phyloP scores from a whole-genome alignment of 1,284 basidiomycete genomes.

The Malassezia globosa region DNA sequence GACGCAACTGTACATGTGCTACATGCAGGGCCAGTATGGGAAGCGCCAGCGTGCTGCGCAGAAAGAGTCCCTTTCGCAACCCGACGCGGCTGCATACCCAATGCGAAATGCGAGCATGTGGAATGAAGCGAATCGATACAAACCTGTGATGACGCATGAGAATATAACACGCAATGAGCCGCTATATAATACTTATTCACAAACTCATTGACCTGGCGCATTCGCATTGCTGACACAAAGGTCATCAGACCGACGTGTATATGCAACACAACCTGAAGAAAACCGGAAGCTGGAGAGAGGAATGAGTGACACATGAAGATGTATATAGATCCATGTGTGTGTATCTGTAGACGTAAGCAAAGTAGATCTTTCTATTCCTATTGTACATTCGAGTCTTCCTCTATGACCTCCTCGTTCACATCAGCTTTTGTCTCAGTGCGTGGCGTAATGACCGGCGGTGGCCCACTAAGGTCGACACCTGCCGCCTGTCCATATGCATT shows the following conservation, averaged over 20 bases:
- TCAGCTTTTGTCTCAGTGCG: slow-evolving; percentile 7
- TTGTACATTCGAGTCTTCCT: slow-evolving; percentile 10
- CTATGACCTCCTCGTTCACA: too few species aligned
- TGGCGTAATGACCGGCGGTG: slow-evolving; percentile 29
- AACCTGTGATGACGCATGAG: slow-evolving; percentile 1
- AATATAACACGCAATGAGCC: neutral
- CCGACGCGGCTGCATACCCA: neutral
- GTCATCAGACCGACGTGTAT: too few species aligned
- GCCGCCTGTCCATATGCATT: slow-evolving; percentile 37
- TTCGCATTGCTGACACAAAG: too few species aligned
- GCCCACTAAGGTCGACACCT: slow-evolving; percentile 41
- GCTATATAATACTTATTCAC: neutral
- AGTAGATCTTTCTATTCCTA: neutral
- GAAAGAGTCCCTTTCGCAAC: neutral
- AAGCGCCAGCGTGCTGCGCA: slow-evolving; percentile 25
- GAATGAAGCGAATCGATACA: slow-evolving; percentile 2
- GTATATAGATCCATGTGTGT: too few species aligned
- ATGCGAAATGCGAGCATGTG: slow-evolving; percentile 1
- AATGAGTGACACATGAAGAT: too few species aligned
- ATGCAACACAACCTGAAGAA: too few species aligned
- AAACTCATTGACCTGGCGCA: too few species aligned
- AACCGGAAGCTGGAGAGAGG: too few species aligned
- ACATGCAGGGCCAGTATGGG: slow-evolving; percentile 36
- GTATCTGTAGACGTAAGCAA: too few species aligned
- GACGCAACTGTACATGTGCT: slow-evolving; percentile 45